Percentiles rank a stretch among this genome's conserved stretches.
Conservation (phyloP, 2,329 filamentous ascomycete genomes). For the Fusarium chaquense region DNA sequence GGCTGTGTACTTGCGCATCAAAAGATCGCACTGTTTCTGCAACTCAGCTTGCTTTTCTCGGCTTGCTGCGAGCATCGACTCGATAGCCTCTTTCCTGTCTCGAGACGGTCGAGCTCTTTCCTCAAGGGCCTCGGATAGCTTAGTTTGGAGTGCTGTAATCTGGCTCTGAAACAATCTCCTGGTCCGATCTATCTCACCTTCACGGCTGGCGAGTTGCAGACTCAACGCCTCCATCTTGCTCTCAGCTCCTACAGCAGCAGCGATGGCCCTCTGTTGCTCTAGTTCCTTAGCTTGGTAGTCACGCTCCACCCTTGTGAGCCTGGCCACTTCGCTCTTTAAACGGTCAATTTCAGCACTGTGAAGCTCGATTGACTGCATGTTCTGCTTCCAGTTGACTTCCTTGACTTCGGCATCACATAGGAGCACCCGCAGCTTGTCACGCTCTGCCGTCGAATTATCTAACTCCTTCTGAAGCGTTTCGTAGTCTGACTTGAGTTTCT, state of each 20-base stretch:
- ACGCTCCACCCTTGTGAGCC: constrained; percentile 70
- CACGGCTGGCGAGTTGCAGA: constrained; percentile 66
- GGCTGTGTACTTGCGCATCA: constrained; percentile 65
- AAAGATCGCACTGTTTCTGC: constrained; percentile 63
- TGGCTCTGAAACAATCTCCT: constrained; percentile 62
- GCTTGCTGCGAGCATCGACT: constrained; percentile 63
- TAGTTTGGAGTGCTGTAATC: constrained; percentile 60
- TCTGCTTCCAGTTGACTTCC: constrained; percentile 73
- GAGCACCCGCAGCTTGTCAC: constrained; percentile 72
- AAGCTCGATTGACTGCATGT: constrained; percentile 71
- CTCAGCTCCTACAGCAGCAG: constrained; percentile 69
- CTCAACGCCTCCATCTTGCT: constrained; percentile 69
- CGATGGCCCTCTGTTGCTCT: constrained; percentile 67
- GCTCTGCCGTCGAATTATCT: constrained; percentile 68
- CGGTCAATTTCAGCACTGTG: constrained; percentile 70
- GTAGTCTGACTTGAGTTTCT: constrained; percentile 70
- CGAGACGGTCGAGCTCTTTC: constrained; percentile 42
- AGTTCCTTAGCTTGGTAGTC: constrained; percentile 74
- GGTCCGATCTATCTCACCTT: constrained; percentile 60
- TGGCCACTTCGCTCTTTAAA: constrained; percentile 69
- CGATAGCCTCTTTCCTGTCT: constrained; percentile 55
- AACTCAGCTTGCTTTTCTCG: constrained; percentile 66
- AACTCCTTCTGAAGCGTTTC: constrained; percentile 69
- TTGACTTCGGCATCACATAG: constrained; percentile 77
- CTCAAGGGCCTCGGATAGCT: constrained; percentile 57